These are phyloP conservation scores for Penicillium daleae DNA, from an alignment of 495 filamentous ascomycete genomes.

Conservation along the genomic window DNA sequence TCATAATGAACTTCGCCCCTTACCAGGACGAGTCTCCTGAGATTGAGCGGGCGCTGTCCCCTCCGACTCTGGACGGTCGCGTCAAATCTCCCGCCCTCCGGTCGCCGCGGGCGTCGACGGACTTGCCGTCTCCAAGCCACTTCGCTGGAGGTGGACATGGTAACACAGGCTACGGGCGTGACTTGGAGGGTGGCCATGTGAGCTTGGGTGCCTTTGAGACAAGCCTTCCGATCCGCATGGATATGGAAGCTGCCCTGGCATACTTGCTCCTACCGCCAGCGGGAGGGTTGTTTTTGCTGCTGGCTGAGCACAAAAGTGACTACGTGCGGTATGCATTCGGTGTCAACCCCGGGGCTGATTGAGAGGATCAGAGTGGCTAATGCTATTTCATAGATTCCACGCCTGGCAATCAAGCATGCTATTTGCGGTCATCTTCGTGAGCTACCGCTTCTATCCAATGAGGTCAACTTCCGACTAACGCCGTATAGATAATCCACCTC, in stretches of 20 bases:
- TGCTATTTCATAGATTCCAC: conserved; percentile 68
- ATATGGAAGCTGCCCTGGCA: conserved; percentile 88
- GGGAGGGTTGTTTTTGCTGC: conserved; percentile 79
- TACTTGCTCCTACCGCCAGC: conserved; percentile 87
- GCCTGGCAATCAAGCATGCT: conserved; percentile 92
- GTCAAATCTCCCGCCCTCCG: conserved; percentile 54
- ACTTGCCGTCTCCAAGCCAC: conserved; percentile 48
- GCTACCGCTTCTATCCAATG: conserved; percentile 21
- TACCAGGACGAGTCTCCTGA: conserved; percentile 91
- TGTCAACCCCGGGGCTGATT: not conserved
- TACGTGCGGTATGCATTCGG: conserved; percentile 77
- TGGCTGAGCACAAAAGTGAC: conserved; percentile 92
- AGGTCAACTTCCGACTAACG: conserved; percentile 4
- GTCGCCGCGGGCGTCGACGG: conserved; percentile 44
- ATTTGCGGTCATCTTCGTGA: conserved; percentile 81
- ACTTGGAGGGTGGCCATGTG: conserved; percentile 59
- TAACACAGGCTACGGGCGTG: conserved; percentile 41
- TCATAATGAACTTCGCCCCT: conserved; percentile 87
- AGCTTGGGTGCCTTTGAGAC: conserved; percentile 77
- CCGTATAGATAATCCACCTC: conserved; percentile 67
- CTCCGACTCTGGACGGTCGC: conserved; percentile 53
- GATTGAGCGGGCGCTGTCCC: conserved; percentile 71
- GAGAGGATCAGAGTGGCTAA: conserved; percentile 10
- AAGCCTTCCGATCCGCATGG: conserved; percentile 78
- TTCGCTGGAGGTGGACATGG: conserved; percentile 40